Conservation (phyloP, 257 asterid genomes). For the Datura wrightii region DNA sequence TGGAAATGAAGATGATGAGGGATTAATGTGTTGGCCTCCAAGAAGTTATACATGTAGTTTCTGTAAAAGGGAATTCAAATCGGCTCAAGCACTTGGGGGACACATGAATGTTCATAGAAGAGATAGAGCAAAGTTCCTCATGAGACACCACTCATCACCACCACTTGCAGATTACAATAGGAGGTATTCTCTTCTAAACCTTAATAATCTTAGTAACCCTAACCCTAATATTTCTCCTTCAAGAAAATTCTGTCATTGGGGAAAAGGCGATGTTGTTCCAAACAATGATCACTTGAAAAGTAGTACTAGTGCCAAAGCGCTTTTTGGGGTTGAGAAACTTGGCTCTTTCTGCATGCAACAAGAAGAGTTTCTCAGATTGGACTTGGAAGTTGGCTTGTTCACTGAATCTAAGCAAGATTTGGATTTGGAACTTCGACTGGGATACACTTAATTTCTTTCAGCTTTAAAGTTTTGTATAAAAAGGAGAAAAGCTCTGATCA, state of each 20-base stretch:
- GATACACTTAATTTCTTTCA: constrained; percentile 44
- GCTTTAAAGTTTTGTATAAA: constrained; percentile 13
- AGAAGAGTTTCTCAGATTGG: constrained; percentile 51
- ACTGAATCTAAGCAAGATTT: constrained; percentile 52
- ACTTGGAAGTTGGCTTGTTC: constrained; percentile 67
- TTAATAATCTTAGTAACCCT: constrained; percentile 52
- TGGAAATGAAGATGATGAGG: constrained; percentile 45
- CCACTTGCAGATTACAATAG: neutral
- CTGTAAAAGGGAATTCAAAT: constrained; percentile 86
- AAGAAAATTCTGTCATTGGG: constrained; percentile 40
- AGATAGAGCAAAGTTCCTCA: constrained; percentile 68
- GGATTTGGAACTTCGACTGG: constrained; percentile 93
- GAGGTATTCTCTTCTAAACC: constrained; percentile 42
- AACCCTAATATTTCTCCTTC: constrained; percentile 50
- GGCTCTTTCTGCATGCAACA: constrained; percentile 25
- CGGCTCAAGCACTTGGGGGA: constrained; percentile 98
- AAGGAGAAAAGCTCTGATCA: neutral
- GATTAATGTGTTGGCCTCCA: constrained; percentile 81
- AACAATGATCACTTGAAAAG: constrained; percentile 11
- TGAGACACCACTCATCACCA: constrained; percentile 42
- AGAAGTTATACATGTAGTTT: constrained; percentile 79
- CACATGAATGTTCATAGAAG: constrained; percentile 96
- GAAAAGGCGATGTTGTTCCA: neutral
- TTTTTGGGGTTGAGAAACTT: constrained; percentile 31
- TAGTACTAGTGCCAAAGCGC: neutral